phyloP scores from a whole-genome alignment of 2,329 filamentous ascomycete genomes.

The Aspergillus ibericus region DNA sequence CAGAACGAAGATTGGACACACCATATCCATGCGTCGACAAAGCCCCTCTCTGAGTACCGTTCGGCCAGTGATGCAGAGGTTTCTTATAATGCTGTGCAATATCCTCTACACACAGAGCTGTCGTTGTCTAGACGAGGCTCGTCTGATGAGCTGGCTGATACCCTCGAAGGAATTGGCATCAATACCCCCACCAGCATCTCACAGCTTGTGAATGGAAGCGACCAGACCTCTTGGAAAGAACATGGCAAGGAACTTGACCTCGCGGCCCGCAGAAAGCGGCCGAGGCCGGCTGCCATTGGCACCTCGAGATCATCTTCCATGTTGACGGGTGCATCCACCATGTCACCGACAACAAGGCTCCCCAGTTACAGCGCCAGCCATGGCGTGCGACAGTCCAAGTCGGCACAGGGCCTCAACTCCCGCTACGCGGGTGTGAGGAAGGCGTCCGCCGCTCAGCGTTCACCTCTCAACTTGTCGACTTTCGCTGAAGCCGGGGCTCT shows the following conservation, averaged over 20 bases:
- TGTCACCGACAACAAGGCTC: constrained; percentile 42
- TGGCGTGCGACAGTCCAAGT: constrained; percentile 48
- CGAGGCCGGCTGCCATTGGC: constrained; percentile 48
- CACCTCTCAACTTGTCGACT: constrained; percentile 47
- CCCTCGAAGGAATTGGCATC: constrained; percentile 39
- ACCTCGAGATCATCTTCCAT: constrained; percentile 42
- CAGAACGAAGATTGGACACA: constrained; percentile 30
- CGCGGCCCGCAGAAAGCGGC: constrained; percentile 48
- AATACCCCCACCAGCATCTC: constrained; percentile 24
- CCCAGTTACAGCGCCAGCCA: constrained; percentile 37
- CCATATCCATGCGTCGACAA: constrained; percentile 18
- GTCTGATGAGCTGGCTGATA: constrained; percentile 36
- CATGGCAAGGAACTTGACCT: constrained; percentile 46
- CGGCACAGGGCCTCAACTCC: constrained; percentile 45
- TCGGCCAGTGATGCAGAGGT: constrained; percentile 26
- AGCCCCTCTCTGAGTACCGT: constrained; percentile 20
- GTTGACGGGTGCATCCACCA: constrained; percentile 39
- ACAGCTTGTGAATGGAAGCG: constrained; percentile 28
- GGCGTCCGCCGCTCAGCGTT: constrained; percentile 46
- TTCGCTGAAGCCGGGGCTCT: constrained; percentile 46
- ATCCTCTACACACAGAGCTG: constrained; percentile 34
- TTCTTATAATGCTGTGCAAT: constrained; percentile 35
- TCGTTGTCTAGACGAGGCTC: constrained; percentile 32
- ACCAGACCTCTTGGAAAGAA: constrained; percentile 34
- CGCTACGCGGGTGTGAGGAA: constrained; percentile 50